Percentiles rank a stretch among this genome's conserved stretches.
phyloP scores from a whole-genome alignment of 1,284 basidiomycete genomes.

The Cryptococcus floricola region DNA sequence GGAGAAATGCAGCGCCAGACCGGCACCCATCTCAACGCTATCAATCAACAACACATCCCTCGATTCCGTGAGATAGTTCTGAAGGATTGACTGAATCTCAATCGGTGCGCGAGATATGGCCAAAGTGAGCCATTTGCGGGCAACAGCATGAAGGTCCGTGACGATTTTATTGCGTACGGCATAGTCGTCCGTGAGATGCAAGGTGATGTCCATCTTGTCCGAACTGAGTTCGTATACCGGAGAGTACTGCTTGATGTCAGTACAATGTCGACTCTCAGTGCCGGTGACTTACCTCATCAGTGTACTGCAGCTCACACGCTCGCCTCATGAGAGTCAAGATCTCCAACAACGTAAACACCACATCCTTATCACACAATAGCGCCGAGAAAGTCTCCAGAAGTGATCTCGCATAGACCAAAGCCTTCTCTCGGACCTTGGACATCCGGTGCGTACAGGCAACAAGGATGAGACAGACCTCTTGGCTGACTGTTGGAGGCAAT shows the following conservation, averaged over 20 bases:
- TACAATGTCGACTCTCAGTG: neutral
- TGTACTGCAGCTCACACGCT: conserved; percentile 85
- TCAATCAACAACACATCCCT: conserved; percentile 65
- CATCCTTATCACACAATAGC: conserved; percentile 81
- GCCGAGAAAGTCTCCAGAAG: conserved; percentile 92
- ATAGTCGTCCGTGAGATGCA: conserved; percentile 86
- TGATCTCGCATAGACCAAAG: conserved; percentile 75
- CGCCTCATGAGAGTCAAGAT: conserved; percentile 82
- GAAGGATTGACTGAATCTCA: conserved; percentile 85
- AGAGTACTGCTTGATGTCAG: conserved; percentile 62
- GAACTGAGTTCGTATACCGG: conserved; percentile 81
- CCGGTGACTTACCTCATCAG: conserved; percentile 68
- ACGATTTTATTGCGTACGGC: conserved; percentile 79
- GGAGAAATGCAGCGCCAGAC: conserved; percentile 77
- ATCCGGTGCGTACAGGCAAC: conserved; percentile 79
- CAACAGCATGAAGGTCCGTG: conserved; percentile 65
- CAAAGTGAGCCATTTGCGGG: conserved; percentile 77
- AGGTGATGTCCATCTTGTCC: conserved; percentile 65
- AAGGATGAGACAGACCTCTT: conserved; percentile 72
- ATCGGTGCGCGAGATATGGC: conserved; percentile 83
- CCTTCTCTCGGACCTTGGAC: conserved; percentile 72
- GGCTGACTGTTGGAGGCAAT: conserved; percentile 66
- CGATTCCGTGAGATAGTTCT: conserved; percentile 72
- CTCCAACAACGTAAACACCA: conserved; percentile 87
- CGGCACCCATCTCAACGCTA: conserved; percentile 80